Base-by-base conservation (phyloP, 768 basidiomycete genomes). In the Serendipita sp. region DNA sequence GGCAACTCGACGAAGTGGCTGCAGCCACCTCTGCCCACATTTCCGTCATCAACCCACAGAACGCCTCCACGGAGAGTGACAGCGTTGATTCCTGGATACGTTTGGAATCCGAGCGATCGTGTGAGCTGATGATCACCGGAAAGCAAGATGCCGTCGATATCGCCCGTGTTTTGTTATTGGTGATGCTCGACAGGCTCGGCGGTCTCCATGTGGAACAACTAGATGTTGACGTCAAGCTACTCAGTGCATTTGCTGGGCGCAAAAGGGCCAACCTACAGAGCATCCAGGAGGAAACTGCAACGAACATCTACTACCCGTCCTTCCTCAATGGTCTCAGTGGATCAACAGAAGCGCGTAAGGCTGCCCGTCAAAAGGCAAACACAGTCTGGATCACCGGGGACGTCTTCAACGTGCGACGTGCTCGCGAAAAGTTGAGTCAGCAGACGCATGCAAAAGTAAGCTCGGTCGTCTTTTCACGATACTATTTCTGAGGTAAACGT, bases 381-480 rank as follows among this genome's bases (percentile, higher is more conserved):
- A 75, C 86, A 23, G 87, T 98, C 66, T 99, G 90, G 87, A 93
- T 99, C 69, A 97, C 95, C 0, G 95, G 95, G 45, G 95, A 97
- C 74, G 96, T 95, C 72, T 95, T 97, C 67, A 90, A 90, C 16
- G 94, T 97, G 10, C 91, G 95, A 72, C 77, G 95, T 62, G 95
- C 95, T 10, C 80, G 90, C 67, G 95, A 97, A 71, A 97, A 96
- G 94, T 76, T 99, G 8, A 86, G 85, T 73, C 88, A 94, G 72
- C 78, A 91, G 18, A 89, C 93, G 3, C 76, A 85, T 64, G 86
- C 81, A 71, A 97, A 97, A 82, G 93, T 90, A 66, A 44, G 16
- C 64, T 43, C 44, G 2, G 34, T 40, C 16, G 13, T 16, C 23
- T 58, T 16, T n/a, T 48, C 37, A 31, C 36, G 62, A n/a, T 3